Evolutionary conservation across 2,329 filamentous ascomycete species (phyloP), one percentile per base, ranked within the genome.

Genomic region (Boeremia lycopersici): DNA sequence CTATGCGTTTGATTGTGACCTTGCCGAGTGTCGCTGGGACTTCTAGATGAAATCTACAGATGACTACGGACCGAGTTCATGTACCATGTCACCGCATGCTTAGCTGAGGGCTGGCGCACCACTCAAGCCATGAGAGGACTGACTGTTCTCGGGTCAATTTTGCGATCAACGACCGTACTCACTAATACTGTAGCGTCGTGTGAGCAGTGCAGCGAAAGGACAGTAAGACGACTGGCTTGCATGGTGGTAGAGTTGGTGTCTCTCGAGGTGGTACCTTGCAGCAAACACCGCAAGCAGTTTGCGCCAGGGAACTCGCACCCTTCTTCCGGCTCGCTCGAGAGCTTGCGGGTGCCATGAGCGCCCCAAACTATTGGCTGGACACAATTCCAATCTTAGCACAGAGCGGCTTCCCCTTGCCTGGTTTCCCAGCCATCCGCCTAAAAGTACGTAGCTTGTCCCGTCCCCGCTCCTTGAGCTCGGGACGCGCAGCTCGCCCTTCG

Each of bases 391-490:
- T 63, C 53, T 67, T 66, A 68, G 67, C 61, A 65, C 61, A 62
- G 57, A 63, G 57, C 52, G 54, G 26, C 45, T 23, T 56, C 61
- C 64, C 64, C 70, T 69, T 69, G 61, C 68, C 60, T 65, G 61
- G 57, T 53, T 59, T 50, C 64, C 65, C 65, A 67, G 64, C 64
- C 65, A 54, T 67, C 61, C 65, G 56, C 57, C 59, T 53, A 56
- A 62, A 64, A 59, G 59, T 60, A 64, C 56, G 60, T 67, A 68
- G 63, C 65, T 66, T 59, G 62, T 61, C 65, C 63, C 55, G 62
- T 66, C 64, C 65, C 68, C 70, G 59, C 65, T 60, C 60, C 59
- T 53, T 57, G 40, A 42, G 48, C 52, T 42, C 35, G 45, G 48
- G 46, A 56, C 51, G 53, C 50, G 47, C 55, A 64, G 59, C 62